Base-by-base conservation (phyloP, 2,329 filamentous ascomycete genomes). In the Bipolaris sorokiniana region DNA sequence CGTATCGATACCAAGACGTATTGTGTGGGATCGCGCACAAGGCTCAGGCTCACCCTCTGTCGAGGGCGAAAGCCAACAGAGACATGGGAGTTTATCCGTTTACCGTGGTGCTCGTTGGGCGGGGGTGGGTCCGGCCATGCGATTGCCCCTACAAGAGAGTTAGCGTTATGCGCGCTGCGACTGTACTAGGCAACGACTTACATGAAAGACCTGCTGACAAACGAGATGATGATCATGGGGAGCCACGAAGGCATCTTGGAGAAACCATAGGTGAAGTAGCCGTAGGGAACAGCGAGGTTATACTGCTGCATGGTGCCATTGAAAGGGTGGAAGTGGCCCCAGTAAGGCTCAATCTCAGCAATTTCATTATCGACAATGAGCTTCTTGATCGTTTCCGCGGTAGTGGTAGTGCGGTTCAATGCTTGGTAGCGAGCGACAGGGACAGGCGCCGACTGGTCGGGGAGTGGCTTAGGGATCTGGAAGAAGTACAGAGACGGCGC, bases 291-390 rank as follows among this genome's bases (percentile, higher is more conserved):
- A 31, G 84, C 80, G 28, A 91, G 68, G 62, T 84, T 83, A 62
- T 85, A 82, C 79, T 90, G 77, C 58, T 86, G 86, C 40, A 90
- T 78, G 59, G 80, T 77, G 61, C 90, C 89, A 69, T 91, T 85
- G 72, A 92, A 89, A 59, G 90, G 90, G 76, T 94, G 90, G 82
- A 90, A 92, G 71, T 83, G 81, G 49, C 89, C 88, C 64, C 90
- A 86, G 64, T 86, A 84, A 7, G 81, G 78, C 23, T 75, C 67
- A 18, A 71, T 72, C 47, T 84, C 71, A 72, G 83, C 76, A 67
- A 83, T 88, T 51, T 78, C 81, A 71, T 86, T 82, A 67, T 88
- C 87, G 57, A 83, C 76, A 63, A 86, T 82, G 51, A 91, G 78
- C 56, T 85, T 79, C 49, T 85, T 79, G 62, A 92, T 82, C 54